Evolutionary conservation across 495 filamentous ascomycete genomes (phyloP).

Genomic region (Aspergillus bridgeri): DNA sequence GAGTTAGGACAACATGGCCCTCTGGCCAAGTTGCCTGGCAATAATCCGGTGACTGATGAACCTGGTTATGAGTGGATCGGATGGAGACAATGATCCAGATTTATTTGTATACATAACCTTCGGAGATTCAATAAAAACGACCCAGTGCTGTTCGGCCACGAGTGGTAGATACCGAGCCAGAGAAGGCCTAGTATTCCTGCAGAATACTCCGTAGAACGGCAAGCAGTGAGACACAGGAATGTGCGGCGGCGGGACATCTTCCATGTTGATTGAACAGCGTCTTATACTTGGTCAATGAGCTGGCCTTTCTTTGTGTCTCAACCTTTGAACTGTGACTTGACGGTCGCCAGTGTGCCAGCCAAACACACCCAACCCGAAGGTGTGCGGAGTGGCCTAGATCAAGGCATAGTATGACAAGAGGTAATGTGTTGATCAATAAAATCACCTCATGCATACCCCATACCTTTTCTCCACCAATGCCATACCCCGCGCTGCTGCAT

Average conservation of each 20-base stretch:
- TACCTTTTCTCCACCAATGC: constrained; percentile 48
- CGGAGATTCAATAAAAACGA: background rate
- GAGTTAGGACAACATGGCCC: constrained; percentile 19
- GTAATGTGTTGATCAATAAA: background rate
- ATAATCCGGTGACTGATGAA: constrained; percentile 12
- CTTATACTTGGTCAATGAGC: too few species aligned
- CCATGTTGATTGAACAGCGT: too few species aligned
- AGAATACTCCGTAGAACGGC: too few species aligned
- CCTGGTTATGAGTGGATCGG: background rate
- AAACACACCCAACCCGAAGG: too few species aligned
- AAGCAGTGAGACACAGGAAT: too few species aligned
- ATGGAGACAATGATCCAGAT: background rate
- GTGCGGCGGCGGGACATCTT: too few species aligned
- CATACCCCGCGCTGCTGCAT: constrained; percentile 42
- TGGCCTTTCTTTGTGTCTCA: too few species aligned
- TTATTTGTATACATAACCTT: background rate
- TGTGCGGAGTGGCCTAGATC: background rate
- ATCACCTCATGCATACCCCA: constrained; percentile 42
- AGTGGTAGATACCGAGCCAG: background rate
- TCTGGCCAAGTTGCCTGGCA: constrained; percentile 14
- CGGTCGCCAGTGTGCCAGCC: too few species aligned
- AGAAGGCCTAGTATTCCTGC: too few species aligned
- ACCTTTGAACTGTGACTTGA: too few species aligned
- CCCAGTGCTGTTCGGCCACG: background rate
- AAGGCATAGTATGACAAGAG: background rate